phyloP scores from a whole-genome alignment of 1,139 yeast genomes.

The Blastobotrys malaysiensis region DNA sequence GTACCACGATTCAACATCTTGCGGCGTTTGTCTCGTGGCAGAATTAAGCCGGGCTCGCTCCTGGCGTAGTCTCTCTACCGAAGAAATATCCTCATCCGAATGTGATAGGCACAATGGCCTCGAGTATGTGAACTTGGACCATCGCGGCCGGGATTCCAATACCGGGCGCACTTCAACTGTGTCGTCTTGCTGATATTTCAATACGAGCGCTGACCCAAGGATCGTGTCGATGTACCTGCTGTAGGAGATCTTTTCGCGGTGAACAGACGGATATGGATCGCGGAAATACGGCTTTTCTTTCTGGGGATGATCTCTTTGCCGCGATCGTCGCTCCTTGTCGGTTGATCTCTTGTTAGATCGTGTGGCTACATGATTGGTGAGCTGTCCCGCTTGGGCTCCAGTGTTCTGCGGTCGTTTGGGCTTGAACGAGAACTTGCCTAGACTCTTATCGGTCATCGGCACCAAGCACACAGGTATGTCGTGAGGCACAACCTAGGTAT shows the following conservation, averaged over 20 bases:
- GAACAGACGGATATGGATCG: background rate
- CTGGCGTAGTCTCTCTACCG: background rate
- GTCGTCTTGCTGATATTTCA: background rate
- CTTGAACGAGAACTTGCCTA: background rate
- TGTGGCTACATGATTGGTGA: background rate
- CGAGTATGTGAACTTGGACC: background rate
- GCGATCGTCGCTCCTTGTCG: background rate
- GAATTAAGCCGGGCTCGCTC: background rate
- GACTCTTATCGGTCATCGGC: background rate
- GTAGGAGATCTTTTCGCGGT: background rate
- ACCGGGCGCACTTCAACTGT: background rate
- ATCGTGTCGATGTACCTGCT: background rate
- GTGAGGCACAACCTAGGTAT: background rate
- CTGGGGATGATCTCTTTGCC: background rate
- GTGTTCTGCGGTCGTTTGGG: background rate
- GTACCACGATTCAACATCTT: conserved; percentile 10
- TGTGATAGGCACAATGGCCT: no score
- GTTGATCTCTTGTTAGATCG: background rate
- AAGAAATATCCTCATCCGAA: background rate
- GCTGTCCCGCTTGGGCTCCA: background rate
- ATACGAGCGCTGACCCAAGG: background rate
- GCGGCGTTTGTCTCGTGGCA: conserved; percentile 3
- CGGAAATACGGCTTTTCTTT: background rate
- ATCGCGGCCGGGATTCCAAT: background rate
- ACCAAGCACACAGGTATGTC: background rate